Evolutionary conservation across 2,329 filamentous ascomycete genomes (phyloP), one percentile per base, ranked within the genome.

Genomic region (Tolypocladium nubicola): DNA sequence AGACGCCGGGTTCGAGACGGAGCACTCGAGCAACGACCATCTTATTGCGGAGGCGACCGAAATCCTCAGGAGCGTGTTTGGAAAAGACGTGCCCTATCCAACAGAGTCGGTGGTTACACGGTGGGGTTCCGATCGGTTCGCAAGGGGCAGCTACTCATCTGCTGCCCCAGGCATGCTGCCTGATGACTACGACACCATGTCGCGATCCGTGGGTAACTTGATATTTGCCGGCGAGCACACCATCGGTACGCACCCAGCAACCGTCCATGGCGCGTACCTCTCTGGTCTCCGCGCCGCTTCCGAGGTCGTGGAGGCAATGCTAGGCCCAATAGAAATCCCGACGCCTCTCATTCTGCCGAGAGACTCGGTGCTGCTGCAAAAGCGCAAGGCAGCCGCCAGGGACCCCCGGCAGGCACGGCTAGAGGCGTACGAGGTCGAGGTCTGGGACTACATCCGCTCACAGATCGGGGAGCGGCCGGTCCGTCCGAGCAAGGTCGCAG

Each of bases 161-260:
- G 90, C 96, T 1, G 92, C 89, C 0, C 87, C 91, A 7, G 80
- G 84, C 52, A 93, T 96, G 72, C 81, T 84, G 55, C 83, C 88
- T 2, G 88, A 91, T 55, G 94, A 99, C 69, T 99, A 99, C 72
- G 90, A 97, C 69, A 77, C 84, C 38, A 96, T 99, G 89, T 90
- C 94, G 2, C 82, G 83, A 53, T 78, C 88, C 1, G 79, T 97
- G 38, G 92, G 90, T 38, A 96, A 95, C 62, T 76, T 99, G 10
- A 90, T 93, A 72, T 99, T 99, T 71, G 94, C 93, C 19, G 94
- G 94, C 53, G 94, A 99, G 72, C 94, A 96, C 60, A 99, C 95
- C 1, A 97, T 89, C 64, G 91, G 90, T 52, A 96, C 91, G 0
- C 92, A 99, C 68, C 94, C 95, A 14, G 94, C 95, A 38, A 99